Conservation (phyloP, 1,284 basidiomycete genomes). For the Heterobasidion parviporum region DNA sequence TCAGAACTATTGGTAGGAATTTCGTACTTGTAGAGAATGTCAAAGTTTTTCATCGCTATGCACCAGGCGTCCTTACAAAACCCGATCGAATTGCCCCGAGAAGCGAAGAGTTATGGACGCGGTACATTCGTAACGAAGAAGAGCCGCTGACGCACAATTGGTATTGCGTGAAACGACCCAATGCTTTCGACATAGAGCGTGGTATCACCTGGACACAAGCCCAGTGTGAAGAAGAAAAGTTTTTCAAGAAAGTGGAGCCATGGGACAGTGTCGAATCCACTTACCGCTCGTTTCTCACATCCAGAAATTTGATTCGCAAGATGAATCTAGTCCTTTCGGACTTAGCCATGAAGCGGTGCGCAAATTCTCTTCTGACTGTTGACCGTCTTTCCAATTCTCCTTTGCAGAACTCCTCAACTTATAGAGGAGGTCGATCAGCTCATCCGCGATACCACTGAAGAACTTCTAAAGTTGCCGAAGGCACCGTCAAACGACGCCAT, state of each 20-base stretch:
- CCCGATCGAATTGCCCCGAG: slow-evolving; percentile 60
- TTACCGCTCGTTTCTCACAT: slow-evolving; percentile 46
- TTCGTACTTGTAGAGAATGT: not conserved
- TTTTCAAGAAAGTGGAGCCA: slow-evolving; percentile 48
- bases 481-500: slow-evolving; percentile 41
- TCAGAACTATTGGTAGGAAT: slow-evolving; percentile 55
- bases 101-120: slow-evolving; percentile 50
- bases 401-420: slow-evolving; percentile 47
- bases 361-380: not conserved
- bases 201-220: slow-evolving; percentile 57
- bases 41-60: not conserved
- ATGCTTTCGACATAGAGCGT: slow-evolving; percentile 40
- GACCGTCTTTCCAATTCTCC: not conserved
- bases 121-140: slow-evolving; percentile 48
- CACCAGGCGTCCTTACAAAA: slow-evolving; percentile 68
- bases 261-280: slow-evolving; percentile 47
- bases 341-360: slow-evolving; percentile 22
- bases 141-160: slow-evolving; percentile 53
- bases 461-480: slow-evolving; percentile 32
- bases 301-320: slow-evolving; percentile 37
- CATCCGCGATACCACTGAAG: slow-evolving; percentile 27
- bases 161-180: slow-evolving; percentile 70
- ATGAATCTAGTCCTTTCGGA: slow-evolving; percentile 25
- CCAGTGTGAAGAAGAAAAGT: slow-evolving; percentile 53
- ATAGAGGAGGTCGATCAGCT: slow-evolving; percentile 36